Percentiles rank a stretch among this genome's conserved stretches.
Evolutionary conservation across 2,329 filamentous ascomycete species (phyloP).

Genomic region (Teratosphaeria nubilosa): DNA sequence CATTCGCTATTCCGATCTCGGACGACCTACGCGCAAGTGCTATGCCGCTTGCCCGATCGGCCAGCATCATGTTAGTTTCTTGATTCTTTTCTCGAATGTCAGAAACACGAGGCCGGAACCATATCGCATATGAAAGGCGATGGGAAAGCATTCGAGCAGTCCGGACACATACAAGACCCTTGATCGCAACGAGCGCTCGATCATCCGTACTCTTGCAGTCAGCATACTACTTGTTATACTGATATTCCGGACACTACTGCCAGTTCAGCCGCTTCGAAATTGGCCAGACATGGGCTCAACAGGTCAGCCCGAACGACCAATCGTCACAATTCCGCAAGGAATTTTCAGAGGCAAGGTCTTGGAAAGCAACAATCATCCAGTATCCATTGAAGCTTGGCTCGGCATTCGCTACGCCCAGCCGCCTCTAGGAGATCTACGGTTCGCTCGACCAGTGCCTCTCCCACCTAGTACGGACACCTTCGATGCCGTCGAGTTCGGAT

Average conservation of each 20-base stretch:
- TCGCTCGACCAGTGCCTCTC: constrained; percentile 39
- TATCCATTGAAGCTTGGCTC: constrained; percentile 25
- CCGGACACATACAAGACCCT: neutral
- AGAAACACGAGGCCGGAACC: neutral
- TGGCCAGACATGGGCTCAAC: neutral
- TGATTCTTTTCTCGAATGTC: neutral
- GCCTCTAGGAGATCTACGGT: constrained; percentile 43
- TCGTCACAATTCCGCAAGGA: constrained; percentile 9
- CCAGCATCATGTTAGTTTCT: neutral
- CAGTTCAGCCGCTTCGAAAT: neutral
- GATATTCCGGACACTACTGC: neutral
- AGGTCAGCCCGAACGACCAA: neutral
- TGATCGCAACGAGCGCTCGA: neutral
- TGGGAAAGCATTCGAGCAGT: neutral
- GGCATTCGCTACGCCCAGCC: constrained; percentile 46
- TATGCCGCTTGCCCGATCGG: neutral
- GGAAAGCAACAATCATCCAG: constrained; percentile 11
- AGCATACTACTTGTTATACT: neutral
- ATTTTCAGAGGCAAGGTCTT: constrained; percentile 13
- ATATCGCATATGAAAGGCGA: neutral
- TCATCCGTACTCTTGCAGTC: neutral
- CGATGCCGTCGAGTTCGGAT: constrained; percentile 20
- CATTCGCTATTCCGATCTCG: neutral
- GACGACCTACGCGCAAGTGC: neutral
- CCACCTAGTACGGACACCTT: constrained; percentile 26